Evolutionary conservation across 2,329 filamentous ascomycete species (phyloP), one percentile per base, ranked within the genome.

Genomic region (Fusarium torulosum): DNA sequence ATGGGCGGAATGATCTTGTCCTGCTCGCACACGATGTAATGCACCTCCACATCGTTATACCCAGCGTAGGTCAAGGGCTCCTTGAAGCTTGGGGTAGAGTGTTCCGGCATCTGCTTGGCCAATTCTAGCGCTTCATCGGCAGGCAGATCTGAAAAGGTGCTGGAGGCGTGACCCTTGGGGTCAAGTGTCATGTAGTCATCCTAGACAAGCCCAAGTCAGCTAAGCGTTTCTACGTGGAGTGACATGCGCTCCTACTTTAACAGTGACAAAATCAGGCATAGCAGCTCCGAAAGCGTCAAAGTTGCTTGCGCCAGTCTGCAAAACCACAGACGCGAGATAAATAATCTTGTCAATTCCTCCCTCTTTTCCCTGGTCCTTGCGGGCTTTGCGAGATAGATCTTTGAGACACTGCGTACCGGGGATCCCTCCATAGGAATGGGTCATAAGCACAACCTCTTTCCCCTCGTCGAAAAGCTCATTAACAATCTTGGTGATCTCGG

Each of bases 391-490:
- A 0, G 64, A 67, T 8, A 67, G 45, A 7, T 51, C 47, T 3
- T 43, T 31, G 0, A 67, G 50, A n/a, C 51, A 27, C 11, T 67
- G 51, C 0, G 65, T 67, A 4, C 50, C 63, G 4, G 59, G 53
- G 8, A 67, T 67, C 0, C 65, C 65, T 3, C 65, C 65, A 14
- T 67, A 67, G 0, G 65, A 67, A 31, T 67, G 63, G 14, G 59
- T 53, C 41, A 67, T 43, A 0, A 67, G 14, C 1, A 67, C 43
- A 2, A 67, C 65, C 4, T 42, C 21, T 11, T 56, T 50, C 0
- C 59, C 53, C 9, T 53, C 14, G 0, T 56, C 63, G 4, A 67
- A 20, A 9, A 67, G 50, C 6, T 38, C 51, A 4, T 37, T 35
- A 11, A 56, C 46, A 15, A 67, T 43, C 7, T 29, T 51, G 35